phyloP scores from a whole-genome alignment of 495 filamentous ascomycete genomes.

The Lasiosphaeria ovina region DNA sequence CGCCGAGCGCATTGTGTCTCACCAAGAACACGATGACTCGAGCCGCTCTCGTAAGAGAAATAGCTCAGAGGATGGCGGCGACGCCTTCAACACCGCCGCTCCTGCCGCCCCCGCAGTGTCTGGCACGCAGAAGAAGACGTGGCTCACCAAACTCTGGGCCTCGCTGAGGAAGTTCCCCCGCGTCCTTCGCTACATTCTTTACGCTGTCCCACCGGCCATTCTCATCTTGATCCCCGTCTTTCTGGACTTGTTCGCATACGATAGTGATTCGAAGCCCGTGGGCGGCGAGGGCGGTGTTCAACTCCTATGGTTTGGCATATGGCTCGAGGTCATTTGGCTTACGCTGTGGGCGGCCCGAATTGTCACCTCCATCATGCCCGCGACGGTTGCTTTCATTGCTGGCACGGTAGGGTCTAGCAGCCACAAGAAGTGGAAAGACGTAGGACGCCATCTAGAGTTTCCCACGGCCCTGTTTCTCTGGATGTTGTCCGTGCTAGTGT shows the following conservation, averaged over 20 bases:
- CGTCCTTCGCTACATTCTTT: slow-evolving; percentile 80
- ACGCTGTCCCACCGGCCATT: slow-evolving; percentile 73
- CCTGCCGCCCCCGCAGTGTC: slow-evolving; percentile 48
- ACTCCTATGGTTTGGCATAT: slow-evolving; percentile 89
- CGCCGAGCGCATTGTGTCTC: slow-evolving; percentile 70
- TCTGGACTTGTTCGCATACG: slow-evolving; percentile 66
- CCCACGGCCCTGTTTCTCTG: slow-evolving; percentile 88
- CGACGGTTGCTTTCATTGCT: slow-evolving; percentile 60
- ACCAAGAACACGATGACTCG: slow-evolving; percentile 44
- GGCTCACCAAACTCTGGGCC: slow-evolving; percentile 48
- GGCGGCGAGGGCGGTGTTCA: slow-evolving; percentile 73
- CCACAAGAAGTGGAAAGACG: slow-evolving; percentile 89
- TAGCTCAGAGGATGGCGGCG: slow-evolving; percentile 57
- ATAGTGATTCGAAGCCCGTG: slow-evolving; percentile 32
- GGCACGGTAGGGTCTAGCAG: slow-evolving; percentile 80
- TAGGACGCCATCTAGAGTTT: slow-evolving; percentile 82
- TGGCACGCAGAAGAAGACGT: slow-evolving; percentile 61
- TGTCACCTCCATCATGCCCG: slow-evolving; percentile 71
- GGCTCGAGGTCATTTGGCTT: slow-evolving; percentile 92
- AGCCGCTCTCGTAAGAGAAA: slow-evolving; percentile 36
- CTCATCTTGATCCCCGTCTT: slow-evolving; percentile 80
- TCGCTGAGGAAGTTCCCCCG: slow-evolving; percentile 70
- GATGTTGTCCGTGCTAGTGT: slow-evolving; percentile 78
- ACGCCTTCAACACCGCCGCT: slow-evolving; percentile 69
- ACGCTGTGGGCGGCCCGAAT: slow-evolving; percentile 84